These are phyloP conservation scores for Kodamaea kaohsiungensis DNA, from an alignment of 805 yeast genomes.

Conservation along the genomic window DNA sequence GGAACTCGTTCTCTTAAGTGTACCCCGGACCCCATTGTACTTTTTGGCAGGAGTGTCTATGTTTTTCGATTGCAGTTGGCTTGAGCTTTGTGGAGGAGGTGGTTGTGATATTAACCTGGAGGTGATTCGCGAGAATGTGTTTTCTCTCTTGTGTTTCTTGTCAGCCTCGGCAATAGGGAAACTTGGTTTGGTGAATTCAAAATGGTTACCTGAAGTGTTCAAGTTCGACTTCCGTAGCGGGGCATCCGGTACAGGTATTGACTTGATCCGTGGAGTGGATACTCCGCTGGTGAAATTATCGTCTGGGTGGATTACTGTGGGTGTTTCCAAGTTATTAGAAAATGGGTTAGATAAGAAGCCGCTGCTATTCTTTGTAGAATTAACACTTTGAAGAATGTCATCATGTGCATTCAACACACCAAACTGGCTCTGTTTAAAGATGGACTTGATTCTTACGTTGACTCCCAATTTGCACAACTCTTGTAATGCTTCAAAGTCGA, in stretches of 20 bases:
- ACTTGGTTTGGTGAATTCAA: conserved; percentile 35
- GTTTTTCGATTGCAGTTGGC: conserved; percentile 5
- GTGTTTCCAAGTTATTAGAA: conserved; percentile 27
- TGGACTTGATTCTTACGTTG: conserved; percentile 57
- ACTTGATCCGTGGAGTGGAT: conserved; percentile 30
- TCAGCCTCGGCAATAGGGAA: conserved; percentile 20
- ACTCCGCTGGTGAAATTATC: conserved; percentile 25
- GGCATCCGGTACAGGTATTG: conserved; percentile 34
- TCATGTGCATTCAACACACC: conserved; percentile 8
- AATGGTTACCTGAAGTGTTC: conserved; percentile 17
- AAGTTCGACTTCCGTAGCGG: conserved; percentile 35
- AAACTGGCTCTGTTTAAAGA: conserved; percentile 38
- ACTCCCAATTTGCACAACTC: conserved; percentile 74
- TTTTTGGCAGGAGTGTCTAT: conserved; percentile 10
- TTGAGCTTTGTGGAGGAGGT: conserved; percentile 1
- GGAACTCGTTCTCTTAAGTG: conserved; percentile 8
- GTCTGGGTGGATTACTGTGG: conserved; percentile 22
- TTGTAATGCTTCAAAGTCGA: conserved; percentile 82
- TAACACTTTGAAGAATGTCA: conserved; percentile 3
- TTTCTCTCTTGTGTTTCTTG: conserved; percentile 29
- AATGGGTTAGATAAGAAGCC: conserved; percentile 29
- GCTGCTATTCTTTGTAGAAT: conserved; percentile 4
- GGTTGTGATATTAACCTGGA: conserved; percentile 47
- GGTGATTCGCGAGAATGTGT: conserved; percentile 46
- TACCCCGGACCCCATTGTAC: conserved; percentile 3